phyloP scores from a whole-genome alignment of 805 yeast species.

The Kuraishia floccosa region DNA sequence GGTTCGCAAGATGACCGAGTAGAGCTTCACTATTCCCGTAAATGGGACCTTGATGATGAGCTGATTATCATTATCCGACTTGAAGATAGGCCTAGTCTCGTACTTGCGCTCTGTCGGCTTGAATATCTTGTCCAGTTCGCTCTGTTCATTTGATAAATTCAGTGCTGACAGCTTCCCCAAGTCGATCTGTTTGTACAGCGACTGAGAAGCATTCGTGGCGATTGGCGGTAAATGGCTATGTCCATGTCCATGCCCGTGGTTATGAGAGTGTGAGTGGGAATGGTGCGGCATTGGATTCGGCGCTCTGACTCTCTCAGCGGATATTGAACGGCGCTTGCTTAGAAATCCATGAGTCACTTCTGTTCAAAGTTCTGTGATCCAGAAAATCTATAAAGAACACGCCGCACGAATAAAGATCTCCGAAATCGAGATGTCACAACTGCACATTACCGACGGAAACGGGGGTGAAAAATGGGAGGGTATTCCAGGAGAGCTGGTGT shows the following conservation, averaged over 20 bases:
- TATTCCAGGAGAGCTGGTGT: neutral
- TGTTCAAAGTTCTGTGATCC: too few relatives aligned
- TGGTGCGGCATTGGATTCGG: too few relatives aligned
- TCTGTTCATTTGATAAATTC: slow-evolving; percentile 44
- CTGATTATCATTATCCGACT: slow-evolving; percentile 72
- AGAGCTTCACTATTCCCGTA: slow-evolving; percentile 58
- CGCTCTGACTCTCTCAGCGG: too few relatives aligned
- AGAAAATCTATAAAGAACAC: too few relatives aligned
- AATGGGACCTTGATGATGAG: slow-evolving; percentile 72
- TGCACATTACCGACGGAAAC: too few relatives aligned
- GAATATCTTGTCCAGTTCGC: slow-evolving; percentile 40
- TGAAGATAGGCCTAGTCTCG: slow-evolving; percentile 30
- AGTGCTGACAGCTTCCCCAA: slow-evolving; percentile 48
- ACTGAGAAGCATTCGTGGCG: slow-evolving; percentile 60
- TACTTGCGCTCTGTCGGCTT: slow-evolving; percentile 39
- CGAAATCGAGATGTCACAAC: too few relatives aligned
- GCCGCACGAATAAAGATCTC: too few relatives aligned
- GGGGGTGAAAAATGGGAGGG: too few relatives aligned
- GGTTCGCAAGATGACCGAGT: slow-evolving; percentile 61
- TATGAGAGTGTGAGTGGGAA: slow-evolving; percentile 6
- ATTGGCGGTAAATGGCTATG: slow-evolving; percentile 47
- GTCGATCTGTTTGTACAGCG: slow-evolving; percentile 53
- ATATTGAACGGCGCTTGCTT: too few relatives aligned
- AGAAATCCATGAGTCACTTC: too few relatives aligned
- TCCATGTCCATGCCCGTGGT: slow-evolving; percentile 18